A percentile compares a stretch with the other conserved stretches of the same genome.
These are phyloP conservation scores for Aspergillus baeticus DNA, from an alignment of 495 filamentous ascomycete species.

Conservation along the genomic window DNA sequence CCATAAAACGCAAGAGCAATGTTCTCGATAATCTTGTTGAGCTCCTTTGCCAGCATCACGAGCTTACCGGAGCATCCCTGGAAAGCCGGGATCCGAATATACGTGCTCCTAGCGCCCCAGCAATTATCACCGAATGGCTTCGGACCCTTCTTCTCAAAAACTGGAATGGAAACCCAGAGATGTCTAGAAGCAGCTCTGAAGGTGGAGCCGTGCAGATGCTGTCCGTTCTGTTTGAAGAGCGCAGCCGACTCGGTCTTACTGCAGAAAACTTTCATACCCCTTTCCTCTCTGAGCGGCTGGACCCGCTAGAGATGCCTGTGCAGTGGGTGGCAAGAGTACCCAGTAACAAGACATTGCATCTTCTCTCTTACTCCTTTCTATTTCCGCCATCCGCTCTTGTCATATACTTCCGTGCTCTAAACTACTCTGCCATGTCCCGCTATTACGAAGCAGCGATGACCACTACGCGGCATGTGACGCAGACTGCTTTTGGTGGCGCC, in stretches of 20 bases:
- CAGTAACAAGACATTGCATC: slow-evolving; percentile 65
- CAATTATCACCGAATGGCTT: slow-evolving; percentile 74
- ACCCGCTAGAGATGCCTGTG: slow-evolving; percentile 71
- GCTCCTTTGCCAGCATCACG: slow-evolving; percentile 38
- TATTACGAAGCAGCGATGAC: slow-evolving; percentile 69
- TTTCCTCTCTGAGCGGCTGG: slow-evolving; percentile 74
- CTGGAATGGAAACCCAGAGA: slow-evolving; percentile 73
- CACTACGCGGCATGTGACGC: slow-evolving; percentile 57
- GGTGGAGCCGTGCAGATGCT: slow-evolving; percentile 75
- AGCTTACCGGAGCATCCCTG: slow-evolving; percentile 21
- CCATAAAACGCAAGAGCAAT: slow-evolving; percentile 27
- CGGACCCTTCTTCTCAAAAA: slow-evolving; percentile 70
- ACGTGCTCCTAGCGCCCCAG: slow-evolving; percentile 42
- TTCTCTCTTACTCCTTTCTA: slow-evolving; percentile 79
- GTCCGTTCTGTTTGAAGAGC: slow-evolving; percentile 66
- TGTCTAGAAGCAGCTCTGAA: slow-evolving; percentile 62
- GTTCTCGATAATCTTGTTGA: slow-evolving; percentile 42
- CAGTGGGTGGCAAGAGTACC: slow-evolving; percentile 60
- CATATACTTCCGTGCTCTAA: slow-evolving; percentile 86
- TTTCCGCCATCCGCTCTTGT: slow-evolving; percentile 72
- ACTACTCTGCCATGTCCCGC: slow-evolving; percentile 77
- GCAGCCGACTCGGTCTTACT: slow-evolving; percentile 59
- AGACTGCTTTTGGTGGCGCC: slow-evolving; percentile 50
- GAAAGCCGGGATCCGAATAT: slow-evolving; percentile 26
- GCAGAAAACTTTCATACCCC: slow-evolving; percentile 70